Base-by-base conservation (phyloP, 192 early-diverging fungal species). In the Rhizophlyctis rosea region DNA sequence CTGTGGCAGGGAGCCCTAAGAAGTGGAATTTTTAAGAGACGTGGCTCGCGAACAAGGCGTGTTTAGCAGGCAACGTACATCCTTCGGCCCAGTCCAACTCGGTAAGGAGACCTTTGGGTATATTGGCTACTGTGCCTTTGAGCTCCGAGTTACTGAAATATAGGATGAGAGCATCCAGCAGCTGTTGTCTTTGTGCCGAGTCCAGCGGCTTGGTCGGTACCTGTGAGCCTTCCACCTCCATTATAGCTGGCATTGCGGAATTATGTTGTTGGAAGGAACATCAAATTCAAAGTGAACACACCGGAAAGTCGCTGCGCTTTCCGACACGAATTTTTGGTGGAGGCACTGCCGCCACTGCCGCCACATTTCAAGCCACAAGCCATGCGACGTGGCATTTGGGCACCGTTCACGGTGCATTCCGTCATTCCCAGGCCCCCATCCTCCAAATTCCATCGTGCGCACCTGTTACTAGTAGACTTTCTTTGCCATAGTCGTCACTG, bases 61-160 rank as follows among this genome's bases (percentile, higher is more conserved):
- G n/a, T n/a, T 44, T 18, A 23, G 54, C 11, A 31, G 54, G 4
- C 54, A 56, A 56, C 63, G 32, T 47, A 65, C 63, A 67, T 54
- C 65, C 65, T 44, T 27, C 58, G 16, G n/a, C 32, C 65, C 65
- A 67, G 58, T 67, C 65, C 16, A 52, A 31, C 16, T 59, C 34
- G 5, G 65, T 50, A 24, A 67, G 52, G 0, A 31, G 33, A 24
- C 3, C 13, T 24, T 60, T 59, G 4, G 65, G 56, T 51, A 67
- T 60, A 32, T 67, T 67, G 4, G 65, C 65, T 3, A 67, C 50
- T 25, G 65, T 67, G 13, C 57, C 65, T 21, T 58, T 60, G 7
- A 67, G 59, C n/a, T 54, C 65, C 31, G 65, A 60, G 39, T 67
- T 53, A 34, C 65, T 47, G 34, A 60, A 67, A 31, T 67, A 67